Evolutionary conservation across 345 rosid species (phyloP).

Genomic region (Eucalyptus urophylla): DNA sequence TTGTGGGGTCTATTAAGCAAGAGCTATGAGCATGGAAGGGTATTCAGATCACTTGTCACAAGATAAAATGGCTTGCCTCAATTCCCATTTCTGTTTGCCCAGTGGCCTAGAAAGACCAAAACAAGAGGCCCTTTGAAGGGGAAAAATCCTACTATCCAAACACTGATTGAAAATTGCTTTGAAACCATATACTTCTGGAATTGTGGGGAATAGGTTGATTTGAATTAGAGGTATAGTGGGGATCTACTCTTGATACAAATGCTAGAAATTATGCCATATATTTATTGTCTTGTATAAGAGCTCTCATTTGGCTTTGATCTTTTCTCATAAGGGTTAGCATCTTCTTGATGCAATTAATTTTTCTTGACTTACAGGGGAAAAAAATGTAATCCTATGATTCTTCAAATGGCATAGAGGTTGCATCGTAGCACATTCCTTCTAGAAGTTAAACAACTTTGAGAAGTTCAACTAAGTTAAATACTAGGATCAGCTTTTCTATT

Average conservation of each 20-base stretch:
- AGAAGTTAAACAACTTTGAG: background rate
- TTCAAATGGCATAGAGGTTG: background rate
- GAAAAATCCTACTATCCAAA: background rate
- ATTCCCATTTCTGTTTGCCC: background rate
- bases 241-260: accelerated
- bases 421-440: background rate
- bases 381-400: background rate
- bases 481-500: background rate
- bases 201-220: background rate
- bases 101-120: background rate
- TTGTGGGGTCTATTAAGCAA: background rate
- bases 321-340: background rate
- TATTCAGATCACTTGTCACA: background rate
- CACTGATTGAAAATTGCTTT: background rate
- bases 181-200: background rate
- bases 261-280: background rate
- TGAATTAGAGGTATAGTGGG: background rate
- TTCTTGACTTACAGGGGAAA: background rate
- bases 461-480: background rate
- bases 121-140: background rate
- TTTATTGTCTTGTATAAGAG: background rate
- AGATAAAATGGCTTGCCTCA: background rate
- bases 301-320: background rate
- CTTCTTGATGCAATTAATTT: background rate
- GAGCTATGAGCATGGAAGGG: background rate